Conservation (phyloP, 257 asterid genomes). For the Primulina eburnea region DNA sequence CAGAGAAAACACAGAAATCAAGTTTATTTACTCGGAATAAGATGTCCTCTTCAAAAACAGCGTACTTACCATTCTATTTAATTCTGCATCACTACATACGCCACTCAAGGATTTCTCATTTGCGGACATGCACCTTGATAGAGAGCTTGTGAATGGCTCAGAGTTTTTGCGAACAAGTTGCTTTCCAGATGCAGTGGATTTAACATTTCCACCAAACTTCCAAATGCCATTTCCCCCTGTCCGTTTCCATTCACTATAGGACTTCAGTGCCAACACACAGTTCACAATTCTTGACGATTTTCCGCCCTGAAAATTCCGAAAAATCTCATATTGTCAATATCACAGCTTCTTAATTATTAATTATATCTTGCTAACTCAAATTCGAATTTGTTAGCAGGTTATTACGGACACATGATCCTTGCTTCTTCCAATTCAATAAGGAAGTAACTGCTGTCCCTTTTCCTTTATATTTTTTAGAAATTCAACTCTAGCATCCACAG, state of each 20-base stretch:
- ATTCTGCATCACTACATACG: slow-evolving; percentile 39
- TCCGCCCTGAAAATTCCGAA: slow-evolving; percentile 68
- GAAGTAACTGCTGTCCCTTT: background rate
- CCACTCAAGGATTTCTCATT: slow-evolving; percentile 51
- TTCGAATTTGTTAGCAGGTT: background rate
- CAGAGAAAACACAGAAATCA: slow-evolving; percentile 8
- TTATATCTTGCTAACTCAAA: background rate
- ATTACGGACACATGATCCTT: background rate
- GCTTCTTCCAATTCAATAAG: slow-evolving; percentile 1
- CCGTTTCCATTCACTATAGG: slow-evolving; percentile 78
- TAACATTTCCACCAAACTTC: slow-evolving; percentile 88
- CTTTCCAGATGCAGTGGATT: slow-evolving; percentile 53
- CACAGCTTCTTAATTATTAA: background rate
- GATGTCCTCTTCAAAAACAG: slow-evolving; percentile 14
- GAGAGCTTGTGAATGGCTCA: slow-evolving; percentile 72
- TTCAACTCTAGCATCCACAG: slow-evolving; percentile 12
- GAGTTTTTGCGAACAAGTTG: slow-evolving; percentile 81
- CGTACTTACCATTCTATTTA: slow-evolving; percentile 50
- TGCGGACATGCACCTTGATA: slow-evolving; percentile 52
- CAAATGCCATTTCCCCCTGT: slow-evolving; percentile 75
- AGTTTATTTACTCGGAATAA: slow-evolving; percentile 6
- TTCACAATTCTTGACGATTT: slow-evolving; percentile 86
- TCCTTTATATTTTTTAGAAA: background rate
- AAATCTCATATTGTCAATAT: slow-evolving; percentile 7
- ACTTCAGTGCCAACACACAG: slow-evolving; percentile 88